A percentile compares a stretch with the other conserved stretches of the same genome.
These are phyloP conservation scores for Calonectria naviculata DNA, from an alignment of 2,329 filamentous ascomycete species.

Conservation along the genomic window DNA sequence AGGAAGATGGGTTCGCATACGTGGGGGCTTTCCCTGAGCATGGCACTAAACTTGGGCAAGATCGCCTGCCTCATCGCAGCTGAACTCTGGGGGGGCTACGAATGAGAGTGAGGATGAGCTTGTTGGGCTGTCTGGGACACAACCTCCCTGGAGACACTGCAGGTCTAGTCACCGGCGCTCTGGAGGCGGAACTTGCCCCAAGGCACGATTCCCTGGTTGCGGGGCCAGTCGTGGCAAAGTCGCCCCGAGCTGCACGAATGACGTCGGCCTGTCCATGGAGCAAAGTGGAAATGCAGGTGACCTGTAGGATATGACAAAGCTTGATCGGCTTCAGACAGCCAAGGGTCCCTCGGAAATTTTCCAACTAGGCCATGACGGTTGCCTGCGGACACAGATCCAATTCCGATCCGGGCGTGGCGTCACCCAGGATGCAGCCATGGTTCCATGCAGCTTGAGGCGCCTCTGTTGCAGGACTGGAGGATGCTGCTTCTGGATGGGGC, in stretches of 20 bases:
- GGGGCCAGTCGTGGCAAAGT: not conserved
- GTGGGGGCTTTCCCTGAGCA: slow-evolving; percentile 14
- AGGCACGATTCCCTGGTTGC: slow-evolving; percentile 3
- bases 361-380: slow-evolving; percentile 16
- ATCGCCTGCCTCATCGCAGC: slow-evolving; percentile 13
- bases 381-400: slow-evolving; percentile 28
- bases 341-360: slow-evolving; percentile 36
- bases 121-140: not conserved
- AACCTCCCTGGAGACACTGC: slow-evolving; percentile 2
- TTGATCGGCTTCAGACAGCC: slow-evolving; percentile 19
- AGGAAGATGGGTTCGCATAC: slow-evolving; percentile 6
- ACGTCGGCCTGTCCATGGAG: slow-evolving; percentile 11
- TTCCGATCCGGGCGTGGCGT: slow-evolving; percentile 31
- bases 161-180: slow-evolving; percentile 2
- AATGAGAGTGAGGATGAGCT: not conserved
- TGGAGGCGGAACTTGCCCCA: slow-evolving; percentile 8
- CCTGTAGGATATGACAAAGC: slow-evolving; percentile 21
- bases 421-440: slow-evolving; percentile 12
- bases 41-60: slow-evolving; percentile 8
- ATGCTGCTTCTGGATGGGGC: not conserved
- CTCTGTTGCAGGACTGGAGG: not conserved
- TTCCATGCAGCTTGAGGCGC: slow-evolving; percentile 10
- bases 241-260: slow-evolving; percentile 5
- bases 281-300: slow-evolving; percentile 7
- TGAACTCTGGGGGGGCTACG: slow-evolving; percentile 7